These are phyloP conservation scores for Mycena amicta DNA, from an alignment of 768 basidiomycete species.

Conservation along the genomic window DNA sequence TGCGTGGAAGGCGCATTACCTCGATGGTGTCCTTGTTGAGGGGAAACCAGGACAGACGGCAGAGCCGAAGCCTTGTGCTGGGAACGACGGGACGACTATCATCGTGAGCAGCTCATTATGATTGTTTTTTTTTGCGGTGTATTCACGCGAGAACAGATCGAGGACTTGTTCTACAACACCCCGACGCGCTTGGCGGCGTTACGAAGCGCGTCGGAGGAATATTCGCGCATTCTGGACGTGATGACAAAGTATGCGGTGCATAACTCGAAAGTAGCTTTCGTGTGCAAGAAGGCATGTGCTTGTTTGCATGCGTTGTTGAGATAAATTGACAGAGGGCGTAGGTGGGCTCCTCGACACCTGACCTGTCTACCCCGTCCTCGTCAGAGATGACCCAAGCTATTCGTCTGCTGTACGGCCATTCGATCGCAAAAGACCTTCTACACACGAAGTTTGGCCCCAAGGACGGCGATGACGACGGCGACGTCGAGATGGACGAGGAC, in stretches of 20 bases:
- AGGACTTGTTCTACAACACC: conserved; percentile 94
- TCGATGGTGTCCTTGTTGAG: conserved; percentile 73
- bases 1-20: conserved; percentile 90
- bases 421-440: conserved; percentile 77
- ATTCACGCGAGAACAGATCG: conserved; percentile 76
- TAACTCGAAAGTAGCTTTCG: conserved; percentile 85
- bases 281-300: conserved; percentile 81
- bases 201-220: conserved; percentile 86
- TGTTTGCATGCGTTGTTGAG: conserved; percentile 7
- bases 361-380: conserved; percentile 76
- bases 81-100: conserved; percentile 92
- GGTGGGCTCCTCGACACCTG: conserved; percentile 75
- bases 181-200: conserved; percentile 86
- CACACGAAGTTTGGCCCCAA: conserved; percentile 37
- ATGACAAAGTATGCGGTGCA: conserved; percentile 93
- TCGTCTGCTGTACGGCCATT: conserved; percentile 76
- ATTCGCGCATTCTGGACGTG: conserved; percentile 87
- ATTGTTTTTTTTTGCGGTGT: not conserved
- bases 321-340: conserved; percentile 33
- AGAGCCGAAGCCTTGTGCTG: conserved; percentile 89
- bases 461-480: conserved; percentile 31
- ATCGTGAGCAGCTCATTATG: conserved; percentile 50
- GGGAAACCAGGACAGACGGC: conserved; percentile 68
- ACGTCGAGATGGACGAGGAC: conserved; percentile 29
- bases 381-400: conserved; percentile 73